Evolutionary conservation across 495 filamentous ascomycete species (phyloP).

Genomic region (Annulohypoxylon nitens): DNA sequence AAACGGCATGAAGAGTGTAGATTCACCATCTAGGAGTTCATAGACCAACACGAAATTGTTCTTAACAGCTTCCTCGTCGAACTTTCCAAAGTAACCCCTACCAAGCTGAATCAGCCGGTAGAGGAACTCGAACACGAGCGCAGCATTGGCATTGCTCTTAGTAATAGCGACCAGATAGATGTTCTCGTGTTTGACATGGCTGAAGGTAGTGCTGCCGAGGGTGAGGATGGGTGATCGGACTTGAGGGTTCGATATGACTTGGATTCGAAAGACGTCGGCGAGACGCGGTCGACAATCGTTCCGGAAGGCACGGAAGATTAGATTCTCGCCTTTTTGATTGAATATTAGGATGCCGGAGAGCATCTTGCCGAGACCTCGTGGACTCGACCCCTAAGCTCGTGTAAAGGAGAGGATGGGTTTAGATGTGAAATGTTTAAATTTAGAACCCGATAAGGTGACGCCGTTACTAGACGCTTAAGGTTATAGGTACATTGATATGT

Average conservation of each 20-base stretch:
- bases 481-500: background rate
- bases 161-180: constrained; percentile 98
- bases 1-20: background rate
- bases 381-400: constrained; percentile 31
- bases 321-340: constrained; percentile 99
- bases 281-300: constrained; percentile 97
- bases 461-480: background rate
- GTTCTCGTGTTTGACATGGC: constrained; percentile 99
- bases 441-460: constrained; percentile 19
- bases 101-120: constrained; percentile 92
- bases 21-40: constrained; percentile 92
- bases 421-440: constrained; percentile 3
- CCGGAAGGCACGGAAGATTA: constrained; percentile 98
- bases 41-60: constrained; percentile 99
- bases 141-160: constrained; percentile 99
- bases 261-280: constrained; percentile 99
- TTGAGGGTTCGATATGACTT: constrained; percentile 98
- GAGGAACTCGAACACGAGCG: constrained; percentile 97
- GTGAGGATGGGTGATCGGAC: constrained; percentile 98
- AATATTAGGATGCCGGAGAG: constrained; percentile 97
- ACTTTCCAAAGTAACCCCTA: constrained; percentile 97
- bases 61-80: constrained; percentile 99
- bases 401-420: constrained; percentile 1
- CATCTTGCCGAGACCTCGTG: constrained; percentile 69
- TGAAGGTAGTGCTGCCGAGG: constrained; percentile 97